Percentiles rank a stretch among this genome's conserved stretches.
These are phyloP conservation scores for Tympanopsis confertula DNA, from an alignment of 2,329 filamentous ascomycete genomes.

Conservation along the genomic window DNA sequence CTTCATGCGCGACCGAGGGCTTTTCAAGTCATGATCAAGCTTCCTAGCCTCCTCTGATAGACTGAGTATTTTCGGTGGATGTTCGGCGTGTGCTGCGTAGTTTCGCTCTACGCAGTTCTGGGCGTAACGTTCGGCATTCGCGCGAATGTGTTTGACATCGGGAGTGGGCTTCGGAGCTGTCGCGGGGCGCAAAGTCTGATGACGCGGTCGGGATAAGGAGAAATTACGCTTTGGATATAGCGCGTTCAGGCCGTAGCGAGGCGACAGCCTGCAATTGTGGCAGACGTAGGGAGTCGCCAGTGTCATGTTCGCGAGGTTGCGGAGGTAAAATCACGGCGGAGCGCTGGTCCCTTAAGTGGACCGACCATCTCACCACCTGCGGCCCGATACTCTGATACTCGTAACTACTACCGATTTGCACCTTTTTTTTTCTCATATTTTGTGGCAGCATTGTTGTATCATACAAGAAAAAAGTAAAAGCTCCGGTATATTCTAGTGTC, in stretches of 20 bases:
- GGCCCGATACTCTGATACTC: too few relatives aligned
- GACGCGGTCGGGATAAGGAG: neutral
- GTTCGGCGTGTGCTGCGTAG: conserved; percentile 25
- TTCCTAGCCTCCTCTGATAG: conserved; percentile 20
- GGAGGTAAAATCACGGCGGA: too few relatives aligned
- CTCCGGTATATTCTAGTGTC: too few relatives aligned
- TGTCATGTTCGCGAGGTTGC: too few relatives aligned
- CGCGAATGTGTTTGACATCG: conserved; percentile 81
- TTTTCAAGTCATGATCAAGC: conserved; percentile 23
- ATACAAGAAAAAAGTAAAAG: too few relatives aligned
- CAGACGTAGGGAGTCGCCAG: neutral
- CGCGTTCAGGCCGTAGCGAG: neutral
- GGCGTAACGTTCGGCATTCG: conserved; percentile 69
- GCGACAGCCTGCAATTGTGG: neutral
- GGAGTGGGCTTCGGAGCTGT: conserved; percentile 69
- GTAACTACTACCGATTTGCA: too few relatives aligned
- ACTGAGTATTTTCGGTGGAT: conserved; percentile 21
- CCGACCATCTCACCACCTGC: too few relatives aligned
- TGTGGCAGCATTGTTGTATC: too few relatives aligned
- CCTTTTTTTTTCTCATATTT: too few relatives aligned
- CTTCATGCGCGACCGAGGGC: conserved; percentile 24
- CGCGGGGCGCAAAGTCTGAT: conserved; percentile 39
- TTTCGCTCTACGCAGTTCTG: conserved; percentile 70
- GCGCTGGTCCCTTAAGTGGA: too few relatives aligned
- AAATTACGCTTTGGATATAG: neutral